Evolutionary conservation across 2,329 filamentous ascomycete species (phyloP).

Genomic region (Diatrype stigma): DNA sequence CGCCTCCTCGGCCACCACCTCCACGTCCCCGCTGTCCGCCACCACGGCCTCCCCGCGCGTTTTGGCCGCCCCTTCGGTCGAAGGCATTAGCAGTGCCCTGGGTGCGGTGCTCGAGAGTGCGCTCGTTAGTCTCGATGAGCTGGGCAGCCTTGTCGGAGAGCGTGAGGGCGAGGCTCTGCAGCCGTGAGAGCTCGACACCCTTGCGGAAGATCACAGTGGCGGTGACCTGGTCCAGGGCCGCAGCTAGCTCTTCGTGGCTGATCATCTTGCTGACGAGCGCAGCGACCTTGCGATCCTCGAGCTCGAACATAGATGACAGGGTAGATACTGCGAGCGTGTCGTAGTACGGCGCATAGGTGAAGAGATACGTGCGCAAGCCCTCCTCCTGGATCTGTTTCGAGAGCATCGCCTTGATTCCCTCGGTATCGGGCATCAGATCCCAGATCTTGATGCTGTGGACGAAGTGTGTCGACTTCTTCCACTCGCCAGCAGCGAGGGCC

Average conservation of each 20-base stretch:
- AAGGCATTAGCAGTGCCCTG: slow-evolving; percentile 94
- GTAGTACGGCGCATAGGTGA: slow-evolving; percentile 99
- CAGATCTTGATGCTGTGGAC: slow-evolving; percentile 99
- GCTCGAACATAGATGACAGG: slow-evolving; percentile 91
- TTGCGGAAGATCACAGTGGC: slow-evolving; percentile 98
- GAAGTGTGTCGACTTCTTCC: slow-evolving; percentile 93
- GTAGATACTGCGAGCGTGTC: slow-evolving; percentile 88
- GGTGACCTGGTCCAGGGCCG: slow-evolving; percentile 96
- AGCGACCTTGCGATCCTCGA: slow-evolving; percentile 84
- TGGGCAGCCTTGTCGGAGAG: slow-evolving; percentile 94
- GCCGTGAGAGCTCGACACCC: slow-evolving; percentile 92
- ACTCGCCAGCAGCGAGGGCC: slow-evolving; percentile 92
- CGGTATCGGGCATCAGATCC: slow-evolving; percentile 91
- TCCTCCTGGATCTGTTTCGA: slow-evolving; percentile 98
- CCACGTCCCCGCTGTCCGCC: slow-evolving; percentile 50
- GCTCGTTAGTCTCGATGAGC: slow-evolving; percentile 95
- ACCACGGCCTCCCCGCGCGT: slow-evolving; percentile 60
- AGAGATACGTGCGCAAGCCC: slow-evolving; percentile 94
- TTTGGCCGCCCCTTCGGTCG: slow-evolving; percentile 81
- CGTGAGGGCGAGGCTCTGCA: slow-evolving; percentile 91
- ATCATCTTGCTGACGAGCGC: slow-evolving; percentile 99
- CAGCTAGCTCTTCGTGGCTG: slow-evolving; percentile 94
- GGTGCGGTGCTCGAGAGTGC: slow-evolving; percentile 93
- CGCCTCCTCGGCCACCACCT: slow-evolving; percentile 43
- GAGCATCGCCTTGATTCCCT: slow-evolving; percentile 95